Evolutionary conservation across 2,329 filamentous ascomycete species (phyloP).

Genomic region (Phyllosticta citriasiana): DNA sequence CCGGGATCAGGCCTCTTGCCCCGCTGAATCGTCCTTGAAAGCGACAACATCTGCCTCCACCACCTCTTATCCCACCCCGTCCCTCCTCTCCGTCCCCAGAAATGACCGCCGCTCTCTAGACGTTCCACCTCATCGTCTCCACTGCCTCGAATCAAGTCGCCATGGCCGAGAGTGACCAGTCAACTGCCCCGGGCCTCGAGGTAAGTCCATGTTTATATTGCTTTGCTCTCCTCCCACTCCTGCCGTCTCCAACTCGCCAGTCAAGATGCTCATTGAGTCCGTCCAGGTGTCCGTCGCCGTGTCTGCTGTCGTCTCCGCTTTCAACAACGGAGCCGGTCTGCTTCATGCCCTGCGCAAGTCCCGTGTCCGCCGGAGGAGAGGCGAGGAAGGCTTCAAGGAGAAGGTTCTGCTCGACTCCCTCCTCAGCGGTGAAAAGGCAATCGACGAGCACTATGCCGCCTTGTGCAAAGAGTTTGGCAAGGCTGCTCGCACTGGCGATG

Average conservation of each 20-base stretch:
- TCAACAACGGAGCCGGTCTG: slow-evolving; percentile 32
- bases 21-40: background rate
- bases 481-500: slow-evolving; percentile 28
- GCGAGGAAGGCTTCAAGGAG: slow-evolving; percentile 25
- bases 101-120: background rate
- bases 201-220: background rate
- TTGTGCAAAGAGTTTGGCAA: slow-evolving; percentile 27
- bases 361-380: slow-evolving; percentile 16
- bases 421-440: slow-evolving; percentile 25
- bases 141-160: background rate
- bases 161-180: background rate
- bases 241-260: background rate
- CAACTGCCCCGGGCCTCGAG: background rate
- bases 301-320: slow-evolving; percentile 33
- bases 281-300: slow-evolving; percentile 30
- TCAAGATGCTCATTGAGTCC: background rate
- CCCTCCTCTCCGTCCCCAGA: background rate
- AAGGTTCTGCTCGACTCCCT: slow-evolving; percentile 30
- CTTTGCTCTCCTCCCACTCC: background rate
- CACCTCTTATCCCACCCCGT: background rate
- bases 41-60: background rate
- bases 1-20: background rate
- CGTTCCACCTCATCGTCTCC: background rate
- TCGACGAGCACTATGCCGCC: slow-evolving; percentile 23
- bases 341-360: slow-evolving; percentile 26